These are phyloP conservation scores for Lagenidium sp. DNA, from an alignment of 352 stramenopile species.

Conservation along the genomic window DNA sequence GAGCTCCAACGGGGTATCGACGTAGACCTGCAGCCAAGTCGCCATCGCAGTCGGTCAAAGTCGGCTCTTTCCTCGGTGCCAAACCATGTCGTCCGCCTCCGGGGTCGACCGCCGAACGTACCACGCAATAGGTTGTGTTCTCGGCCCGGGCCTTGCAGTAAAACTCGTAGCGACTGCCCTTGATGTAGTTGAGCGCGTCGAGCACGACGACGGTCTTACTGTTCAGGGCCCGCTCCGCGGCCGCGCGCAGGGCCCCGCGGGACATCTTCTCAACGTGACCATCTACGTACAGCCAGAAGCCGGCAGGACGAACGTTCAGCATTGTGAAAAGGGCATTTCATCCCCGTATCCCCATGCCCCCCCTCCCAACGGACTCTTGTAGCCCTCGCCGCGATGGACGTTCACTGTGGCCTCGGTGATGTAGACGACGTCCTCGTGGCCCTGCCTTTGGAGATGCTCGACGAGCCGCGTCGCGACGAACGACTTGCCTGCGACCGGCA, in stretches of 20 bases:
- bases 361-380: conserved; percentile 37
- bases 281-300: conserved; percentile 19
- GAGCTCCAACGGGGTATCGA: conserved; percentile 55
- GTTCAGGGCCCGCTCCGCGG: conserved; percentile 54
- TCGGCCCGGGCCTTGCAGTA: conserved; percentile 91
- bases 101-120: too few species aligned
- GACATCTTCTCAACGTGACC: conserved; percentile 57
- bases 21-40: conserved; percentile 30
- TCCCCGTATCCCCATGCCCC: too few species aligned
- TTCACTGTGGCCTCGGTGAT: conserved; percentile 58
- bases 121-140: conserved; percentile 87
- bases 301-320: too few species aligned
- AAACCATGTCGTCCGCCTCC: too few species aligned
- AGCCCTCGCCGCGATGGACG: conserved; percentile 42
- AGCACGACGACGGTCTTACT: conserved; percentile 81
- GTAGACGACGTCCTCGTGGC: conserved; percentile 34
- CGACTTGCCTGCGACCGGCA: conserved; percentile 65
- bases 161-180: conserved; percentile 93
- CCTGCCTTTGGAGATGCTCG: conserved; percentile 26
- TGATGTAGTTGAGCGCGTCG: conserved; percentile 94
- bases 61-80: too few species aligned
- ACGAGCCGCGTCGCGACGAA: conserved; percentile 38
- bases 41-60: too few species aligned
- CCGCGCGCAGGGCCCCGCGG: conserved; percentile 50
- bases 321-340: too few species aligned